Conservation (phyloP, 352 stramenopile species). For the Phytophthora capsici region DNA sequence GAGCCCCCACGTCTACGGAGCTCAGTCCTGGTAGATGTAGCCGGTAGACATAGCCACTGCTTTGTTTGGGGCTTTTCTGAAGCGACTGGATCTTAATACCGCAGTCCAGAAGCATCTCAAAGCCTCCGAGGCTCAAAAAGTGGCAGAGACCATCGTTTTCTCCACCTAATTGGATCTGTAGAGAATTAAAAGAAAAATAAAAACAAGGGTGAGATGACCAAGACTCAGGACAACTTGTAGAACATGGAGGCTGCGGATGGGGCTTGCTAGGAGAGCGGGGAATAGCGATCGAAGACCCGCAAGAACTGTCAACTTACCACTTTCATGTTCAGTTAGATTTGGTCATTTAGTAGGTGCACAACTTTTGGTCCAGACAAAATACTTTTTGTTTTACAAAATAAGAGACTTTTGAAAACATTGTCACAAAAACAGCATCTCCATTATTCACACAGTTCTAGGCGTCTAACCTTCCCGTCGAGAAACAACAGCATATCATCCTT, state of each 20-base stretch:
- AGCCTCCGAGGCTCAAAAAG: slow-evolving; percentile 82
- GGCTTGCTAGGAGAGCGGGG: slow-evolving; percentile 2
- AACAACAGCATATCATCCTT: slow-evolving; percentile 71
- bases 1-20: slow-evolving; percentile 61
- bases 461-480: slow-evolving; percentile 57
- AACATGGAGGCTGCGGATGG: not conserved
- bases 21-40: slow-evolving; percentile 47
- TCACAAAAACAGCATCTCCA: no score
- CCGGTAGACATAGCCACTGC: slow-evolving; percentile 18
- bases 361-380: no score
- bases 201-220: slow-evolving; percentile 22
- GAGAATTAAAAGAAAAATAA: slow-evolving; percentile 13
- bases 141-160: slow-evolving; percentile 78
- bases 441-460: slow-evolving; percentile 35
- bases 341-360: no score
- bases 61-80: not conserved
- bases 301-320: slow-evolving; percentile 31
- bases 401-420: no score
- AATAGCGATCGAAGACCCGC: not conserved
- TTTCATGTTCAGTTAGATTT: slow-evolving; percentile 32
- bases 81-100: slow-evolving; percentile 44
- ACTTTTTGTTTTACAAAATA: no score
- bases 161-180: slow-evolving; percentile 77
- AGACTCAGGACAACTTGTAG: slow-evolving; percentile 6
- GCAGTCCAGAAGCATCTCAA: slow-evolving; percentile 85